Percentiles rank a stretch among this genome's conserved stretches.
phyloP scores from a whole-genome alignment of 2,329 filamentous ascomycete species.

The Aspergillus hiratsukae region DNA sequence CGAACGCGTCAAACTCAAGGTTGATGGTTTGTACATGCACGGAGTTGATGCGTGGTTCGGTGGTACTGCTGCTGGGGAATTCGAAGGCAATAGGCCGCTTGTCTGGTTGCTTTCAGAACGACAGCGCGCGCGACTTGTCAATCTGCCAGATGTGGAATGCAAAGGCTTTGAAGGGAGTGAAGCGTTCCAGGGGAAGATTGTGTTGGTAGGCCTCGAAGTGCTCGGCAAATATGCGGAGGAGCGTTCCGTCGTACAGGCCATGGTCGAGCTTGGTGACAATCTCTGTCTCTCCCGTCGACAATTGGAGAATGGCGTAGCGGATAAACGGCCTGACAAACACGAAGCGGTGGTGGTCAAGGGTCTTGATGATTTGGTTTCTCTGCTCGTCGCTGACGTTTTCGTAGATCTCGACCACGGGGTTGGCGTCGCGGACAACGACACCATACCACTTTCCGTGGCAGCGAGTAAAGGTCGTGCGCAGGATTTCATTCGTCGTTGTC shows the following conservation, averaged over 20 bases:
- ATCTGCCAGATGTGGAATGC: slow-evolving; percentile 10
- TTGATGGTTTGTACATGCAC: slow-evolving; percentile 10
- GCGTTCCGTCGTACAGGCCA: slow-evolving; percentile 34
- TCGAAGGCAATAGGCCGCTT: not conserved
- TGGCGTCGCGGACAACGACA: slow-evolving; percentile 15
- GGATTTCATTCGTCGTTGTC: slow-evolving; percentile 10
- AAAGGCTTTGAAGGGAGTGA: slow-evolving; percentile 24
- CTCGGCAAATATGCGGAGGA: slow-evolving; percentile 35
- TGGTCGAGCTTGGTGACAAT: slow-evolving; percentile 34
- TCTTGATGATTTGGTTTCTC: slow-evolving; percentile 17
- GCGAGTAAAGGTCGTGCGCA: slow-evolving; percentile 7
- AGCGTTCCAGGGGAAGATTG: slow-evolving; percentile 6
- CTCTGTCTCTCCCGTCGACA: slow-evolving; percentile 18
- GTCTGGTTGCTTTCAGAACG: not conserved
- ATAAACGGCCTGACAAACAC: slow-evolving; percentile 31
- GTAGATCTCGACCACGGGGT: slow-evolving; percentile 8
- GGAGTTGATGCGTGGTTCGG: slow-evolving; percentile 11
- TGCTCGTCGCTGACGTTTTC: slow-evolving; percentile 11
- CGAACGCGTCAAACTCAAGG: slow-evolving; percentile 16
- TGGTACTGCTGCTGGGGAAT: not conserved
- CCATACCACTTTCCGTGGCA: slow-evolving; percentile 6
- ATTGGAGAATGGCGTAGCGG: slow-evolving; percentile 28
- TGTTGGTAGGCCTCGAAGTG: slow-evolving; percentile 25
- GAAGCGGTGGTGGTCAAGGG: slow-evolving; percentile 25
- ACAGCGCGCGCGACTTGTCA: not conserved